These are phyloP conservation scores for Giardia duodenalis DNA, from an alignment of 208 protist species.

Conservation along the genomic window DNA sequence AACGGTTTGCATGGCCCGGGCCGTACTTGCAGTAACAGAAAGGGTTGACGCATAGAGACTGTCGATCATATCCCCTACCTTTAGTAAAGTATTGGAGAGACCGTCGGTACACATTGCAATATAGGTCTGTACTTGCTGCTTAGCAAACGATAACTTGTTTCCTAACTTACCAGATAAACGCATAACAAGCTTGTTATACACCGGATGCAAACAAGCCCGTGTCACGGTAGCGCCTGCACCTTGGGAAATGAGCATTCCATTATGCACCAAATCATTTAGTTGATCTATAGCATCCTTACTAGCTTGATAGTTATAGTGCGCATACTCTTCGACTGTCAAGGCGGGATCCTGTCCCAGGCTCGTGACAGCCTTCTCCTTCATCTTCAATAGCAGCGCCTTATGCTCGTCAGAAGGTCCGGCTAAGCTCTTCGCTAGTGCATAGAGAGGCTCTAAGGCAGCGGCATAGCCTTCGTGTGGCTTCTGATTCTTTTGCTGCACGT, in stretches of 20 bases:
- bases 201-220: neutral
- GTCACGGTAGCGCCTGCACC: neutral
- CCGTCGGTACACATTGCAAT: neutral
- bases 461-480: neutral
- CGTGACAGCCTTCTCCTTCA: neutral
- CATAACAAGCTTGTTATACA: neutral
- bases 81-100: neutral
- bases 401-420: no score
- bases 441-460: neutral
- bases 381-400: neutral
- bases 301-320: neutral
- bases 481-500: neutral
- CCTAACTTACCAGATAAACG: neutral
- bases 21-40: neutral
- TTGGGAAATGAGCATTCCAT: neutral
- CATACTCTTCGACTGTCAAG: neutral
- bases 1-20: neutral
- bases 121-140: neutral
- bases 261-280: neutral
- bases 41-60: neutral
- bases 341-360: neutral
- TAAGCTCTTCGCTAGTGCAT: neutral
- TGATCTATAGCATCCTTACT: neutral
- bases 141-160: neutral
- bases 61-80: neutral